Conservation (phyloP, 176 grass and related monocot species). For the Poa annua region DNA sequence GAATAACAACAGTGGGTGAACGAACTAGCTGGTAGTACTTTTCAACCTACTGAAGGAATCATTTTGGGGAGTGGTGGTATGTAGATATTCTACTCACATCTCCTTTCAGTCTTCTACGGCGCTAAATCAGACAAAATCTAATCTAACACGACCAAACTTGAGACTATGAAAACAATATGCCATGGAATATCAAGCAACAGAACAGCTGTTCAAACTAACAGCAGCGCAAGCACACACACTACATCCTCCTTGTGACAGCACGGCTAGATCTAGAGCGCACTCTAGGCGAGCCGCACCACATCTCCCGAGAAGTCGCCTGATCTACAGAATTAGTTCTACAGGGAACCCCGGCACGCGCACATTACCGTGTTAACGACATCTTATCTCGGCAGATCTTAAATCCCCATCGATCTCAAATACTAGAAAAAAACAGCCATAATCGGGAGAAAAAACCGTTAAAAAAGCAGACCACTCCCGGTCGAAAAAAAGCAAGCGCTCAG, state of each 20-base stretch:
- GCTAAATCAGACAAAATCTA: slow-evolving; percentile 9
- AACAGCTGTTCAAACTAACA: neutral
- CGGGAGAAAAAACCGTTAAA: no score
- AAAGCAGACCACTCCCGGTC: neutral
- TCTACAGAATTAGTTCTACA: neutral
- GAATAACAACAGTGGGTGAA: neutral
- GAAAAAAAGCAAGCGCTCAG: neutral
- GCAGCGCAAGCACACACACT: neutral
- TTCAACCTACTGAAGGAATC: neutral
- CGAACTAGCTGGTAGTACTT: neutral
- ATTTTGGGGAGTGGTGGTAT: neutral
- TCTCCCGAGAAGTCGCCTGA: neutral
- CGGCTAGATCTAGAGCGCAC: neutral
- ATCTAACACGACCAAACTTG: neutral
- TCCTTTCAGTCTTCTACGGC: neutral
- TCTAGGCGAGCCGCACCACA: neutral
- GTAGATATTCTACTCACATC: neutral
- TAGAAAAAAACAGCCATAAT: neutral
- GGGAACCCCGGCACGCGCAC: neutral
- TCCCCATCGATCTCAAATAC: neutral
- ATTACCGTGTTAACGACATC: neutral
- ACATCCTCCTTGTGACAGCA: neutral
- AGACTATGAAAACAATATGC: neutral
- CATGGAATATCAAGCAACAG: neutral
- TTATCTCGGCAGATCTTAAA: neutral